Base-by-base conservation (phyloP, 2,329 filamentous ascomycete genomes). In the Arthrobotrys pseudoclavata region DNA sequence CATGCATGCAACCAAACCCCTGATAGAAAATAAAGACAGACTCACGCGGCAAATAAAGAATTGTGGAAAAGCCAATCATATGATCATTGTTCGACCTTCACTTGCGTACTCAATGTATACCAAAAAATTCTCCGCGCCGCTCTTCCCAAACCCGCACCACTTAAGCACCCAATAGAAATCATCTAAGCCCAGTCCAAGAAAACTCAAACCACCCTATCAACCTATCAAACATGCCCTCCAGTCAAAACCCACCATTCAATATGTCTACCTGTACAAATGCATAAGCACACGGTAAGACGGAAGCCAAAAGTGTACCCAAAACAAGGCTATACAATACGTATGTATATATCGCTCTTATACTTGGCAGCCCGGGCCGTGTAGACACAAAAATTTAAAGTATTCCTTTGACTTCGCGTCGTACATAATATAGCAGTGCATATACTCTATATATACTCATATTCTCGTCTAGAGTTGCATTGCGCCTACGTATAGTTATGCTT, bases 261-360 rank as follows among this genome's bases (percentile, higher is more conserved):
- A 20, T n/a, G 10, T 20, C 15, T 18, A 20, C n/a, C n/a, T 45
- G 42, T 18, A 4, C 15, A 20, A 20, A 9, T 3, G 12, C 7
- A 29, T 7, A 48, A 48, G 45, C 20, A 48, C 4, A 20, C 2
- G 22, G 29, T 34, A 29, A 57, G 29, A 20, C 52, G 15, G 42
- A 53, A 37, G 18, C 26, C 29, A 57, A 37, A 57, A 20, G 52
- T n/a, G 52, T 57, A 57, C 15, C 20, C 3, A 22, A 50, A 50
- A 50, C 4, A 10, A 50, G 47, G 12, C 9, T 50, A 20, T 12
- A 20, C 42, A 4, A 3, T n/a, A n/a, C n/a, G n/a, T n/a, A 20
- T 5, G 52, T n/a, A 37, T 15, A 37, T 18, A 57, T 37, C 52
- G 18, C 29, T 37, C 7, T 29, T 57, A 57, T 57, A 57, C 52